phyloP scores from a whole-genome alignment of 306 rosid species.

The Pterocarpus santalinus region DNA sequence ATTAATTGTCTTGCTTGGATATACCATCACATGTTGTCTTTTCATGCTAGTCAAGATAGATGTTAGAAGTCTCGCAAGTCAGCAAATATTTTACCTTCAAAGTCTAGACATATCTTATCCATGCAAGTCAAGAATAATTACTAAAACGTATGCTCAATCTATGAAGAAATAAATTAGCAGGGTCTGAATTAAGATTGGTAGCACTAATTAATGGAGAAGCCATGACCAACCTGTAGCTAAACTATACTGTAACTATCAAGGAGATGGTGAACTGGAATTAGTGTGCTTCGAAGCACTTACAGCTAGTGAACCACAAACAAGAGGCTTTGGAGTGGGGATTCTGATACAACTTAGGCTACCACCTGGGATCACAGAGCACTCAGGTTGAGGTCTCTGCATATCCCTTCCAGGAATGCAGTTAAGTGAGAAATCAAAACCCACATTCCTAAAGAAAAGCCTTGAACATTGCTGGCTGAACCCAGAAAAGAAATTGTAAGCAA shows the following conservation, averaged over 20 bases:
- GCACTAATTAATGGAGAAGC: constrained; percentile 53
- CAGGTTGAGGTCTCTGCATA: constrained; percentile 90
- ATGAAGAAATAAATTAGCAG: constrained; percentile 55
- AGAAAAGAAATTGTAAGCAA: constrained; percentile 93
- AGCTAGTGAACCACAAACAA: constrained; percentile 68
- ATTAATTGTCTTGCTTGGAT: constrained; percentile 39
- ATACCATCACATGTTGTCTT: constrained; percentile 2
- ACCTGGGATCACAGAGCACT: constrained; percentile 86
- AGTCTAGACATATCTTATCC: constrained; percentile 33
- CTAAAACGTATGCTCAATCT: constrained; percentile 40
- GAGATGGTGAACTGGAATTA: constrained; percentile 56
- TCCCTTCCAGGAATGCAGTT: constrained; percentile 88
- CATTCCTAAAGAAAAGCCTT: constrained; percentile 64
- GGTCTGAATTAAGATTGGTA: constrained; percentile 54
- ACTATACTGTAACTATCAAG: constrained; percentile 54
- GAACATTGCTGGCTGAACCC: constrained; percentile 89
- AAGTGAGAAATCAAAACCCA: constrained; percentile 84
- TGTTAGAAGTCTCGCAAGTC: constrained; percentile 26
- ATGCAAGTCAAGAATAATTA: constrained; percentile 28
- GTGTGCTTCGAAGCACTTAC: constrained; percentile 43
- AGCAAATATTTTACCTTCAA: constrained; percentile 32
- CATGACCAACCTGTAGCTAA: constrained; percentile 55
- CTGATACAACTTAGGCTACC: constrained; percentile 83
- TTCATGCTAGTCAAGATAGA: constrained; percentile 8
- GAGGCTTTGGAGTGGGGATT: constrained; percentile 78